Base-by-base conservation (phyloP, 768 basidiomycete species). In the Phlebiopsis flavidoalba region DNA sequence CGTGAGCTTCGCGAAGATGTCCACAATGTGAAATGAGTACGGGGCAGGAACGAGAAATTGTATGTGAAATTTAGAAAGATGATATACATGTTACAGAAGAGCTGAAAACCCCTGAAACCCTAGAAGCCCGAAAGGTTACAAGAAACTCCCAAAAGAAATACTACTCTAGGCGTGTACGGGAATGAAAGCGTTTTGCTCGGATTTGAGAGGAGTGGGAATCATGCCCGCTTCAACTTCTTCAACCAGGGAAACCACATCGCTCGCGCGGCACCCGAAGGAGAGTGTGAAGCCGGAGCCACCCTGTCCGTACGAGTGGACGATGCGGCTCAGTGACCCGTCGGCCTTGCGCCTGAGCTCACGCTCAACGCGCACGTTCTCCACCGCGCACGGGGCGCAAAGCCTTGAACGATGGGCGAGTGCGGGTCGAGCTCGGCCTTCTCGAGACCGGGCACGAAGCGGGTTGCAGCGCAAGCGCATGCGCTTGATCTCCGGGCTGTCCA, bases 231-330 rank as follows among this genome's bases (percentile, higher is more conserved):
- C 36, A 12, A 57, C 52, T 33, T 65, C 66, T 50, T 60, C 58
- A 5, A 68, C 56, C 57, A 66, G 50, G 21, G 40, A 47, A 48
- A 68, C 19, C 24, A 68, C 65, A 33, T 68, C 65, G 17, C 60
- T 61, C 3, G 67, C 67, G 26, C n/a, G n/a, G 26, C 67, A 68
- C 1, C 67, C 67, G 45, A 68, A 68, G 10, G 67, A 64, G 14
- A 68, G 60, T 5, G 63, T 62, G 58, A 61, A 66, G 4, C 66
- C 66, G 6, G 64, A 61, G 19, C 66, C 66, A 45, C 64, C 66
- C 40, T 67, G 66, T 8, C 64, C 64, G 46, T 67, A 67, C 19
- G 66, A 64, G 63, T 67, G 66, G 10, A 67, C 45, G 49, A 67
- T 67, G 14, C 57, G 46, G 56, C 66, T 67, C 17, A 52, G 37